A percentile compares a stretch with the other conserved stretches of the same genome.
These are phyloP conservation scores for Groenewaldozyma auringiensis DNA, from an alignment of 1,139 yeast genomes.

Conservation along the genomic window DNA sequence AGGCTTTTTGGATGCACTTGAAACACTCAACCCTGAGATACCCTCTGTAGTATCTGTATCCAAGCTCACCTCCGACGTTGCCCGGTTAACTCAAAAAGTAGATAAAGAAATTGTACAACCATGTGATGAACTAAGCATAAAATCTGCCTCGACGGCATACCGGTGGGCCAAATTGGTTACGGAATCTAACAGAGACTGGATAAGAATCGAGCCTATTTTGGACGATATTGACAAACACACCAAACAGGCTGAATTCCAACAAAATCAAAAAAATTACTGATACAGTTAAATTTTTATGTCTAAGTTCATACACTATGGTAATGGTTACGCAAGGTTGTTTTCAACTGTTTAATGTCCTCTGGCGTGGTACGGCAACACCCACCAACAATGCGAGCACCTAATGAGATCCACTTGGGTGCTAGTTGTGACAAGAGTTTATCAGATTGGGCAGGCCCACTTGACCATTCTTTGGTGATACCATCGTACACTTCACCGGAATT, in stretches of 20 bases:
- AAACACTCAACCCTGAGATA: not conserved
- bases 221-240: not conserved
- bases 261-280: too few relatives aligned
- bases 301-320: not conserved
- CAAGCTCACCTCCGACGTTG: not conserved
- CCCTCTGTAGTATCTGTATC: not conserved
- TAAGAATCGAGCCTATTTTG: not conserved
- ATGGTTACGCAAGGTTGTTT: too few relatives aligned
- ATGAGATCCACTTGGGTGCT: constrained; percentile 12
- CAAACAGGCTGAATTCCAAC: not conserved
- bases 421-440: constrained; percentile 6
- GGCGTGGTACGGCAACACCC: constrained; percentile 24
- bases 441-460: not conserved
- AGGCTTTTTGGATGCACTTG: not conserved
- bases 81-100: not conserved
- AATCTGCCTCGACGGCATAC: not conserved
- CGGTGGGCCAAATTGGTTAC: not conserved
- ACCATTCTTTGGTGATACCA: constrained; percentile 32
- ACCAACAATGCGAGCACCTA: constrained; percentile 19
- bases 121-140: not conserved
- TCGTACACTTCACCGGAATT: constrained; percentile 50
- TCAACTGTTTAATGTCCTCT: constrained; percentile 12
- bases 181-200: not conserved
- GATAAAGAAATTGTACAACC: not conserved
- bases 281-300: not conserved